These are phyloP conservation scores for Thermothielavioides terrestris DNA, from an alignment of 495 filamentous ascomycete species.

Conservation along the genomic window DNA sequence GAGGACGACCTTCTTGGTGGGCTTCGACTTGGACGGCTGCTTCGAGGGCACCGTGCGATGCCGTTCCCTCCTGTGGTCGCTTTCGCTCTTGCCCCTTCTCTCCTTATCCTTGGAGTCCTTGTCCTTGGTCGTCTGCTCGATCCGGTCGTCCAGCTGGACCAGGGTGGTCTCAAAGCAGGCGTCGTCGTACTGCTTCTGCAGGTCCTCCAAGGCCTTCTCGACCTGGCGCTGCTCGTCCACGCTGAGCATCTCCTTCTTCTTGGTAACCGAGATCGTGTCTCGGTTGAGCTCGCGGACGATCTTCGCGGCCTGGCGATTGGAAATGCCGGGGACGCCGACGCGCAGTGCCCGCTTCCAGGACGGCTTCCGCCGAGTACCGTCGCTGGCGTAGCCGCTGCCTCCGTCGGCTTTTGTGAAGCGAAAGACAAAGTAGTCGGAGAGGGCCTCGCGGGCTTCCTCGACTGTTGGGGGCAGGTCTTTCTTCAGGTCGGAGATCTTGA, in stretches of 20 bases:
- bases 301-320: constrained; percentile 15
- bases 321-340: constrained; percentile 17
- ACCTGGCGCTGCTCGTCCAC: constrained; percentile 25
- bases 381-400: constrained; percentile 13
- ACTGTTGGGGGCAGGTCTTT: constrained; percentile 7
- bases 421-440: constrained; percentile 24
- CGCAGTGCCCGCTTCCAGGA: constrained; percentile 25
- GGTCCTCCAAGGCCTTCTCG: constrained; percentile 21
- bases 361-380: constrained; percentile 15
- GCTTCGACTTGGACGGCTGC: constrained; percentile 1
- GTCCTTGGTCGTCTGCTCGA: constrained; percentile 5
- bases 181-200: constrained; percentile 10
- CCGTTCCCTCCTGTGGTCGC: not conserved
- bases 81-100: not conserved
- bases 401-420: constrained; percentile 23
- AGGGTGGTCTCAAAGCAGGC: constrained; percentile 22
- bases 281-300: constrained; percentile 26
- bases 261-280: constrained; percentile 7
- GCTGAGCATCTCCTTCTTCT: constrained; percentile 25
- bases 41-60: not conserved
- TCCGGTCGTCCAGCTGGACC: constrained; percentile 28
- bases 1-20: not conserved
- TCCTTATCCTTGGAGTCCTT: constrained; percentile 7
- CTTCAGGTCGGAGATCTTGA: constrained; percentile 13
- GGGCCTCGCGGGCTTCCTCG: constrained; percentile 24